Evolutionary conservation across 352 stramenopile species (phyloP), one percentile per base, ranked within the genome.

Genomic region (Nothophytophthora sp.): DNA sequence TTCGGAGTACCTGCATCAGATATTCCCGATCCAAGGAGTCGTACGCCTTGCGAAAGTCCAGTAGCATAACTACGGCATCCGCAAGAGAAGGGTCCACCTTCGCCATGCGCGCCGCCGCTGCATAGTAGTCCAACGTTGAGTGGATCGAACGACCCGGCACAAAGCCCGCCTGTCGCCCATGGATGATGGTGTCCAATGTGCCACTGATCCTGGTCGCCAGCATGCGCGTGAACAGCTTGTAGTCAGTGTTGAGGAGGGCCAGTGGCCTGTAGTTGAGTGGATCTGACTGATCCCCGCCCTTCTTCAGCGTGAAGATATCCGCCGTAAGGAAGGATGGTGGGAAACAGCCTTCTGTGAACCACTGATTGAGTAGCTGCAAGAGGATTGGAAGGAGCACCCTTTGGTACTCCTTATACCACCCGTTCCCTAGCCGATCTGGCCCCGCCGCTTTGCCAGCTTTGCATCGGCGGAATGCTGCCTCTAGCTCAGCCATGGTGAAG

Each of bases 41-140:
- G 34, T 59, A 59, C 13, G 50, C 50, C 10, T 51, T 59, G 2
- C 22, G 11, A 33, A 59, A 59, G 33, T 47, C 32, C 5, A 59
- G 18, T 8, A 59, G 15, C 18, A 47, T 8, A 1, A 11, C 28
- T 6, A 39, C 12, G 13, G 50, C 32, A 19, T 38, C 24, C 13
- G 1, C 7, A 10, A n/a, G n/a, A 3, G 41, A 23, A 0, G 19
- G 27, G 11, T 36, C 34, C 11, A 7, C 4, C 3, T 4, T 18
- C 0, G 40, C 41, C 25, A 46, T 25, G 1, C 18, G 12, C 25
- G 35, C 10, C 3, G 41, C 23, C 5, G 50, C 37, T 22, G 2
- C 5, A 13, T 53, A 61, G 2, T 50, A 23, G 11, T 59, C 42
- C 5, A 50, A 9, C 4, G 37, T 32, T 7, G 22, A 25, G 20